Percentiles rank a stretch among this genome's conserved stretches.
Evolutionary conservation across 1,284 basidiomycete species (phyloP).

Genomic region (Naganishia liquefaciens): DNA sequence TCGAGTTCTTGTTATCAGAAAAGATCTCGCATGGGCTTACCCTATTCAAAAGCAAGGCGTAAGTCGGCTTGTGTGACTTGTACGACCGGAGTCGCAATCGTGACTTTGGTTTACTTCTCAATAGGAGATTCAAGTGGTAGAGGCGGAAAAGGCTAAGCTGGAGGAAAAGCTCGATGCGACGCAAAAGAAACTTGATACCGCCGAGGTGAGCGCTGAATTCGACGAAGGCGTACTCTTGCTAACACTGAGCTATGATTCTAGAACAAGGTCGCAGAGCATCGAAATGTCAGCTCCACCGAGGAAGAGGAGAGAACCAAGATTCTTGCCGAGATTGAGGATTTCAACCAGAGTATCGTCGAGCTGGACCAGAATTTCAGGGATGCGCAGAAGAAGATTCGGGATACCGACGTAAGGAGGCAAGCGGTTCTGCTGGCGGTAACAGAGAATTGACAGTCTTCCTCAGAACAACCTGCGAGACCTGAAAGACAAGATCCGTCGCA

Average conservation of each 20-base stretch:
- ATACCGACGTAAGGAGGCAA: constrained; percentile 10
- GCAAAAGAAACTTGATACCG: constrained; percentile 15
- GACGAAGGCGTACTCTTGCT: neutral
- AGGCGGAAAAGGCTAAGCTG: constrained; percentile 27
- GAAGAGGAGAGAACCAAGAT: constrained; percentile 19
- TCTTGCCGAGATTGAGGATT: constrained; percentile 16
- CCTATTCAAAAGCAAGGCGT: constrained; percentile 72
- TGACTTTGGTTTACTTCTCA: neutral
- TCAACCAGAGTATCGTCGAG: constrained; percentile 20
- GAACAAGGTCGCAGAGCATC: constrained; percentile 6
- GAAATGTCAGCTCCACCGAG: neutral
- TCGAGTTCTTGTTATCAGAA: constrained; percentile 50
- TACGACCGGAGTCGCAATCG: too few species aligned
- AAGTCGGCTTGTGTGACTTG: constrained; percentile 37
- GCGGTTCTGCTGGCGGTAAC: neutral
- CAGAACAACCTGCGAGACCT: constrained; percentile 14
- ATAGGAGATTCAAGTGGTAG: constrained; percentile 19
- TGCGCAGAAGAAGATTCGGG: constrained; percentile 10
- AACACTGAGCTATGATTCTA: neutral
- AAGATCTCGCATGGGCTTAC: constrained; percentile 85
- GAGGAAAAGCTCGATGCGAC: constrained; percentile 13
- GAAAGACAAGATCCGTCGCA: constrained; percentile 43
- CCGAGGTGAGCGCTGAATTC: constrained; percentile 1
- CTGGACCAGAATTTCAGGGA: constrained; percentile 19
- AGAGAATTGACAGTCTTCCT: too few species aligned